Percentiles rank a stretch among this genome's conserved stretches.
Evolutionary conservation across 2,329 filamentous ascomycete genomes (phyloP).

Genomic region (Zopfia rhizophila): DNA sequence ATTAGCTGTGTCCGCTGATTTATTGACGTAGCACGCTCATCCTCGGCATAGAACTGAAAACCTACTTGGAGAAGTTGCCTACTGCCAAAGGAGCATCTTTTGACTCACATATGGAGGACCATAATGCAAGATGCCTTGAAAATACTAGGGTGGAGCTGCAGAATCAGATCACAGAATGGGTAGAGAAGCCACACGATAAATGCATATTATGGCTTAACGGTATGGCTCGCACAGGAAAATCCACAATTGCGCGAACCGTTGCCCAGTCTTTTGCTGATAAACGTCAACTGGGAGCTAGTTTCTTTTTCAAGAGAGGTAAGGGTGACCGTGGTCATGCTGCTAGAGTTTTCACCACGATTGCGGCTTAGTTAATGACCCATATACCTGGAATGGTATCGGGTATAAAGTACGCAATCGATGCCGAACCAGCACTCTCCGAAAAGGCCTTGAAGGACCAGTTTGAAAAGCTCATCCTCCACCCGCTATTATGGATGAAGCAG

Average conservation of each 20-base stretch:
- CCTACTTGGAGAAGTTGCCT: conserved; percentile 26
- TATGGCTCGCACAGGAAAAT: conserved; percentile 34
- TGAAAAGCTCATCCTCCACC: conserved; percentile 7
- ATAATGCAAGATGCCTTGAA: conserved; percentile 6
- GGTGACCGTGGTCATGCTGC: conserved; percentile 5
- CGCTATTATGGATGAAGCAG: too few relatives aligned
- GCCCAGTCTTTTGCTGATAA: conserved; percentile 18
- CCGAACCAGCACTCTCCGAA: background rate
- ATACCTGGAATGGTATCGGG: background rate
- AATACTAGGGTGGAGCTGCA: conserved; percentile 12
- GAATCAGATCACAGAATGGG: conserved; percentile 11
- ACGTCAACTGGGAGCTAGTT: conserved; percentile 16
- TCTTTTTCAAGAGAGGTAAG: conserved; percentile 24
- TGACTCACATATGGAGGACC: conserved; percentile 2
- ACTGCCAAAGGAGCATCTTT: conserved; percentile 12
- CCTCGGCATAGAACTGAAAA: conserved; percentile 19
- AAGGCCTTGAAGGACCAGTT: conserved; percentile 7
- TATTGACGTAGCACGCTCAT: conserved; percentile 13
- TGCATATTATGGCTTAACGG: conserved; percentile 28
- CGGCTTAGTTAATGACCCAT: conserved; percentile 1
- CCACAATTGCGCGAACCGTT: conserved; percentile 27
- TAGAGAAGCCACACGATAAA: conserved; percentile 1
- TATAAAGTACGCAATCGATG: conserved; percentile 1
- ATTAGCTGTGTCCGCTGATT: conserved; percentile 21
- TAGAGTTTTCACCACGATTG: conserved; percentile 13